Conservation (phyloP, 257 asterid species). For the Scutellaria galericulata region DNA sequence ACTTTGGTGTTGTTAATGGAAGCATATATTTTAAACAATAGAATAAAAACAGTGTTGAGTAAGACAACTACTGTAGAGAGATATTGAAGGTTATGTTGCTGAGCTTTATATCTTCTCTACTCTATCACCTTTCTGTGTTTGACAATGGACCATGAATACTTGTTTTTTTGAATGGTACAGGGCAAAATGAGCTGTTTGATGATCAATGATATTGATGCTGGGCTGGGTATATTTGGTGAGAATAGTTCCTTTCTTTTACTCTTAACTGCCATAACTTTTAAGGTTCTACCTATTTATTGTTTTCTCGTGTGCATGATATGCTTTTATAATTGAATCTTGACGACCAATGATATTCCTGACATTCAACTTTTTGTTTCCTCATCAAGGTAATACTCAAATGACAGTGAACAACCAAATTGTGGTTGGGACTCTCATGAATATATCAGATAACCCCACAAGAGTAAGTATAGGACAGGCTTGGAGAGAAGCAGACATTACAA, state of each 20-base stretch:
- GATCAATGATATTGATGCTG: conserved; percentile 97
- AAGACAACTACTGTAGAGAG: too few relatives aligned
- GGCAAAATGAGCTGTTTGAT: conserved; percentile 96
- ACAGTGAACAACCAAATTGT: conserved; percentile 97
- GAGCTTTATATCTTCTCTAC: conserved; percentile 7
- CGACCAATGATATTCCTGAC: conserved; percentile 33
- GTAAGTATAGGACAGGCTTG: conserved; percentile 94
- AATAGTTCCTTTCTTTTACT: conserved; percentile 1
- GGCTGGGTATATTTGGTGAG: conserved; percentile 97
- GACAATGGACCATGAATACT: background rate
- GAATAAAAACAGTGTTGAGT: background rate
- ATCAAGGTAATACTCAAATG: conserved; percentile 80
- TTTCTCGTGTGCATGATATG: background rate
- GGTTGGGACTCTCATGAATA: conserved; percentile 88
- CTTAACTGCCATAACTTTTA: too few relatives aligned
- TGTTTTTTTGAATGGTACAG: conserved; percentile 50
- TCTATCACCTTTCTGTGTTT: conserved; percentile 17
- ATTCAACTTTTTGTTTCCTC: conserved; percentile 32
- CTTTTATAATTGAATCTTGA: conserved; percentile 23
- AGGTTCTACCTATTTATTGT: background rate
- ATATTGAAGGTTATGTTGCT: conserved; percentile 12
- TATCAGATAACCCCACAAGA: conserved; percentile 89
- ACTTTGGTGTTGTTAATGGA: conserved; percentile 19
- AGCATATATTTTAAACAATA: background rate
- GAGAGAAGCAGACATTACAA: conserved; percentile 75